Evolutionary conservation across 495 filamentous ascomycete species (phyloP).

Genomic region (Aspergillus olivimuriae): DNA sequence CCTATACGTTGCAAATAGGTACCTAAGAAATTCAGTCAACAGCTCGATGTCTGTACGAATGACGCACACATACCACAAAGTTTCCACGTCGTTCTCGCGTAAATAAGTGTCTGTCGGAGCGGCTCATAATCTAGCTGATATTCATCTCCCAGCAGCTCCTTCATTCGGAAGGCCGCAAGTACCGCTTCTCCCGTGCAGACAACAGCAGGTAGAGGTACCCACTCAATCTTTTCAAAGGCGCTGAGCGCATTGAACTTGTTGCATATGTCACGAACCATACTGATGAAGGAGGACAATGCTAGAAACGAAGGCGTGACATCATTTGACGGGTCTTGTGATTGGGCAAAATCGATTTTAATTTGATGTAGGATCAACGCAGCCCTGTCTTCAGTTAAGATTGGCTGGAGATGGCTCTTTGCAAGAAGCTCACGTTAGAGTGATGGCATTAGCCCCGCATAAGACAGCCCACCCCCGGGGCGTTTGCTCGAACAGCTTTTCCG

Average conservation of each 20-base stretch:
- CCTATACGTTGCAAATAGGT: background rate
- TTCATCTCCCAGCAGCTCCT: background rate
- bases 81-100: background rate
- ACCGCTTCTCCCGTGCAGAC: slow-evolving; percentile 1
- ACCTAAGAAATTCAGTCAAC: too few species aligned
- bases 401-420: too few species aligned
- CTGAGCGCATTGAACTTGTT: background rate
- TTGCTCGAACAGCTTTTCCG: slow-evolving; percentile 1
- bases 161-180: background rate
- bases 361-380: slow-evolving; percentile 1
- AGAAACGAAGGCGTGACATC: background rate
- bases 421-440: slow-evolving; percentile 2
- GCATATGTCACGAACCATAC: slow-evolving; percentile 7
- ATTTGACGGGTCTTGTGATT: too few species aligned
- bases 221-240: background rate
- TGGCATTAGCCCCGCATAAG: slow-evolving; percentile 2
- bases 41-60: too few species aligned
- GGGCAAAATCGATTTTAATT: too few species aligned
- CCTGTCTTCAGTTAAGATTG: background rate
- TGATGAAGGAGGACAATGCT: background rate
- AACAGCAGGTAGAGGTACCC: slow-evolving; percentile 5
- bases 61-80: background rate
- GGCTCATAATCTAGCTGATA: background rate
- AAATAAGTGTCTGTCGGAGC: background rate
- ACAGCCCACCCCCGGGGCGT: slow-evolving; percentile 2